These are phyloP conservation scores for Fusarium humuli DNA, from an alignment of 2,329 filamentous ascomycete species.

Conservation along the genomic window DNA sequence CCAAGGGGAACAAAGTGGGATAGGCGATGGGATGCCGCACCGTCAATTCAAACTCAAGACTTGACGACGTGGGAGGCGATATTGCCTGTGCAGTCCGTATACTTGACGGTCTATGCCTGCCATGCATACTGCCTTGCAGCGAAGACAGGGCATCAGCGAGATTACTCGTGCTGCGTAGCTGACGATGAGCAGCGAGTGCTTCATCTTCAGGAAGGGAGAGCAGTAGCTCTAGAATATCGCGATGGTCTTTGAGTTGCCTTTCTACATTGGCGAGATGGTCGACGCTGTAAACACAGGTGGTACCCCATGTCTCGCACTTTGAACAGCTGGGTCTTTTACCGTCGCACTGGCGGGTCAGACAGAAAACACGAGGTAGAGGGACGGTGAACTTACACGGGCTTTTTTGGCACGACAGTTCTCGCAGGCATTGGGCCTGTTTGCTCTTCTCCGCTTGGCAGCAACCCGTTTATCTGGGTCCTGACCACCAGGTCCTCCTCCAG, in stretches of 20 bases:
- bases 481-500: not conserved
- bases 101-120: constrained; percentile 23
- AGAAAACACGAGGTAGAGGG: not conserved
- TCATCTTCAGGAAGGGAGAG: constrained; percentile 17
- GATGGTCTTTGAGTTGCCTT: constrained; percentile 26
- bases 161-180: constrained; percentile 3
- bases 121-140: constrained; percentile 28
- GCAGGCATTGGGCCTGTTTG: constrained; percentile 31
- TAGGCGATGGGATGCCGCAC: constrained; percentile 31
- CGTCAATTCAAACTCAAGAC: constrained; percentile 39
- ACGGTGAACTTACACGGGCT: constrained; percentile 27
- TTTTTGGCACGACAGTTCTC: constrained; percentile 33
- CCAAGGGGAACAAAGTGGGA: constrained; percentile 26
- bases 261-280: constrained; percentile 28
- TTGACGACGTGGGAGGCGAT: constrained; percentile 29
- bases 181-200: constrained; percentile 11
- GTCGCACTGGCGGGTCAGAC: constrained; percentile 32
- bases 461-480: constrained; percentile 19
- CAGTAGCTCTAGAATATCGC: constrained; percentile 24
- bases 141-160: constrained; percentile 18
- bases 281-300: constrained; percentile 16
- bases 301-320: constrained; percentile 27
- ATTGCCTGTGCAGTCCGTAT: constrained; percentile 16
- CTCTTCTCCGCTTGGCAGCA: constrained; percentile 13
- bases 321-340: constrained; percentile 26